A percentile compares a stretch with the other conserved stretches of the same genome.
Evolutionary conservation across 2,329 filamentous ascomycete genomes (phyloP).

Genomic region (Fusarium denticulatum): DNA sequence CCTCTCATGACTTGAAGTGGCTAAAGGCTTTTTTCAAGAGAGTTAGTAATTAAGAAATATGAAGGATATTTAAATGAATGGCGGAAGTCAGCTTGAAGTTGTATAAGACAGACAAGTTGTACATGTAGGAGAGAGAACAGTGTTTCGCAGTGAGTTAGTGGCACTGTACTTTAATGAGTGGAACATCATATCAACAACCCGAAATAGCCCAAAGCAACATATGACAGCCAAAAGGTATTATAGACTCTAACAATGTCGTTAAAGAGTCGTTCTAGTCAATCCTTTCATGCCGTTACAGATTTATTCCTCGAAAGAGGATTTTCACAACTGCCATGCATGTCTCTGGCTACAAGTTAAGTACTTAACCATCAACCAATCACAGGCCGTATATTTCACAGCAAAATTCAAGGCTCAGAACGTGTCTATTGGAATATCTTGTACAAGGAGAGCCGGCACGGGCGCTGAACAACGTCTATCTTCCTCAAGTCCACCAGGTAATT

Average conservation of each 20-base stretch:
- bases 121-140: slow-evolving; percentile 17
- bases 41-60: background rate
- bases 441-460: slow-evolving; percentile 46
- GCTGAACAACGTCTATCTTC: slow-evolving; percentile 45
- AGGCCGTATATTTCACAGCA: slow-evolving; percentile 41
- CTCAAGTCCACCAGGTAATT: slow-evolving; percentile 42
- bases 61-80: slow-evolving; percentile 1
- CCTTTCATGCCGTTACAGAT: background rate
- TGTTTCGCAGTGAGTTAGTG: background rate
- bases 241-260: background rate
- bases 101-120: slow-evolving; percentile 21
- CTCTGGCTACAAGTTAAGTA: background rate
- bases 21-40: background rate
- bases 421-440: slow-evolving; percentile 54
- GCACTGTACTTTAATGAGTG: slow-evolving; percentile 32
- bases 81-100: slow-evolving; percentile 4
- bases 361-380: slow-evolving; percentile 36
- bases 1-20: background rate
- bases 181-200: background rate
- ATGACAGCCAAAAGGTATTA: background rate
- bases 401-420: slow-evolving; percentile 39
- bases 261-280: background rate
- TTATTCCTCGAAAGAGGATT: background rate
- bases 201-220: background rate
- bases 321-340: background rate